Evolutionary conservation across 2,329 filamentous ascomycete species (phyloP).

Genomic region (Penicillium olsonii): DNA sequence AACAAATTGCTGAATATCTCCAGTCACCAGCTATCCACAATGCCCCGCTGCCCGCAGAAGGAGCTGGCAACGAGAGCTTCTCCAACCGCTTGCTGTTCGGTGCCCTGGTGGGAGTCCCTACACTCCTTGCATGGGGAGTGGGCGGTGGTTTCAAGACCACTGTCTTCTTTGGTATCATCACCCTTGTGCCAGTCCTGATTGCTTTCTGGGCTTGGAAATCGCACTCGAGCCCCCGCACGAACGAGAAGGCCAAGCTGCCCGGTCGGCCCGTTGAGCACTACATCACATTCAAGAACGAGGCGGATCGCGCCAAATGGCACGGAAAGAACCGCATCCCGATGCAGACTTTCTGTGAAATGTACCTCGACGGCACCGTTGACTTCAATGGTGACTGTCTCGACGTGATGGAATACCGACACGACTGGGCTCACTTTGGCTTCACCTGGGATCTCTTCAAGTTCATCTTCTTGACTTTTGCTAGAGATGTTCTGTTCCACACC

Average conservation of each 20-base stretch:
- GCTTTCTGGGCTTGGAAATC: constrained; percentile 24
- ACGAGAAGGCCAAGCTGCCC: constrained; percentile 26
- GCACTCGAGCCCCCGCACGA: constrained; percentile 20
- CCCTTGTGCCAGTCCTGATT: constrained; percentile 20
- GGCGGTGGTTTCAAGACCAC: constrained; percentile 19
- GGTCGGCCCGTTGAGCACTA: constrained; percentile 29
- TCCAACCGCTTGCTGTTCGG: constrained; percentile 24
- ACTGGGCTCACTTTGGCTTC: constrained; percentile 36
- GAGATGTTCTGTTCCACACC: constrained; percentile 32
- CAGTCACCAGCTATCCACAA: constrained; percentile 30
- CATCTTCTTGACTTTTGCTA: constrained; percentile 31
- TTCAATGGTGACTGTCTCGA: constrained; percentile 38
- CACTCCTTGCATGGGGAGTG: constrained; percentile 18
- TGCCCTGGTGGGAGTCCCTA: constrained; percentile 23
- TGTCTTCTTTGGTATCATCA: constrained; percentile 18
- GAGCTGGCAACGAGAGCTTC: constrained; percentile 29
- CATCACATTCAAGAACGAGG: constrained; percentile 29
- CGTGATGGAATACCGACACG: constrained; percentile 36
- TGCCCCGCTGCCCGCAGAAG: constrained; percentile 24
- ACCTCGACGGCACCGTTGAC: constrained; percentile 33
- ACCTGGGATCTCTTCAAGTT: constrained; percentile 33
- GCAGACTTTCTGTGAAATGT: constrained; percentile 32
- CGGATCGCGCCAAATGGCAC: constrained; percentile 24
- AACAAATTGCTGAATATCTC: constrained; percentile 5
- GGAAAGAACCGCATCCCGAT: constrained; percentile 32